A percentile compares a stretch with the other conserved stretches of the same genome.
Conservation (phyloP, 2,329 filamentous ascomycete species). For the Botrytis tulipae region DNA sequence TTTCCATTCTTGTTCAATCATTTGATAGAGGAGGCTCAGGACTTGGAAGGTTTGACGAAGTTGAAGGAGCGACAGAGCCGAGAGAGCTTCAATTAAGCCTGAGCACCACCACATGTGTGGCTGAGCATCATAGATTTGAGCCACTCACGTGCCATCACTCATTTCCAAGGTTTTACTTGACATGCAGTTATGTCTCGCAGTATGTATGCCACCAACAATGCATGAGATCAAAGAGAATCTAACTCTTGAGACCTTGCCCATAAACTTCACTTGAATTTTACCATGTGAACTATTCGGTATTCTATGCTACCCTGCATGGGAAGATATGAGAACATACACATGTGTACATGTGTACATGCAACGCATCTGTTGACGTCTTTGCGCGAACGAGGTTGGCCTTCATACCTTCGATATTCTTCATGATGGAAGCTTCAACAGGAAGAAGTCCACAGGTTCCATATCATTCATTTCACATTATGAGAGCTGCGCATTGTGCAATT, state of each 20-base stretch:
- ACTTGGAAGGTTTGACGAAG: neutral
- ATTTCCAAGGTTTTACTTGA: neutral
- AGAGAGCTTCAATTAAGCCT: neutral
- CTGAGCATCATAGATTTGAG: neutral
- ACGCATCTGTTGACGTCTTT: neutral
- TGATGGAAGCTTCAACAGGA: neutral
- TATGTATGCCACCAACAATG: neutral
- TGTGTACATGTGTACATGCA: neutral
- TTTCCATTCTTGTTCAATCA: neutral
- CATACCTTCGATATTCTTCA: neutral
- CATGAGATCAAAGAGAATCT: neutral
- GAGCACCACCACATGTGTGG: no score
- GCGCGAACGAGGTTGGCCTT: neutral
- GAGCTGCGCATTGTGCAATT: neutral
- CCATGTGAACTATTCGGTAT: no score
- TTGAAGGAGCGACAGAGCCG: neutral
- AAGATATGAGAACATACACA: neutral
- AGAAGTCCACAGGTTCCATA: neutral
- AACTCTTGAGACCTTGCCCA: neutral
- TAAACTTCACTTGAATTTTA: neutral
- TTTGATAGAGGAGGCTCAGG: no score
- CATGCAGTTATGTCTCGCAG: neutral
- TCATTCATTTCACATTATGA: neutral
- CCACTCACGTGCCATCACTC: neutral
- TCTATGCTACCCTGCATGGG: neutral